phyloP scores from a whole-genome alignment of 2,329 filamentous ascomycete species.

The Trichophyton mentagrophytes region DNA sequence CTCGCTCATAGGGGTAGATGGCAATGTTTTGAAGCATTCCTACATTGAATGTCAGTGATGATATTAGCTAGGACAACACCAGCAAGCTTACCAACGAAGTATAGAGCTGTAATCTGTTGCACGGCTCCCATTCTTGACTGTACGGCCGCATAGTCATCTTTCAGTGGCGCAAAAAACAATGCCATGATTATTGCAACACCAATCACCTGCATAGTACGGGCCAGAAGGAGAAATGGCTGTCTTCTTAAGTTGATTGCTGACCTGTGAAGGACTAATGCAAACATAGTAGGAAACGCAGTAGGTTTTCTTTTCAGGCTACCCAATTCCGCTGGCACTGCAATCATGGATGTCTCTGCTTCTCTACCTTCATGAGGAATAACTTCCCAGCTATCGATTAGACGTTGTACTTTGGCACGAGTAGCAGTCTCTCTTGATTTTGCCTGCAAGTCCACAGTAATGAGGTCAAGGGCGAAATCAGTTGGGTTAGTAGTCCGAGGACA shows the following conservation, averaged over 20 bases:
- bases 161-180: conserved; percentile 59
- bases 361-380: conserved; percentile 14
- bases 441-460: conserved; percentile 64
- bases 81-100: conserved; percentile 25
- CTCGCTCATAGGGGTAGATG: conserved; percentile 57
- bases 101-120: conserved; percentile 52
- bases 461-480: conserved; percentile 63
- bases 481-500: conserved; percentile 62
- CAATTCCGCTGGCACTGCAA: conserved; percentile 58
- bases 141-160: conserved; percentile 55
- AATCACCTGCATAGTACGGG: conserved; percentile 54
- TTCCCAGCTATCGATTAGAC: conserved; percentile 49
- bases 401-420: conserved; percentile 49
- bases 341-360: conserved; percentile 25
- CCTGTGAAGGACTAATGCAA: conserved; percentile 55
- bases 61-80: neutral
- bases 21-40: conserved; percentile 72
- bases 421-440: conserved; percentile 49
- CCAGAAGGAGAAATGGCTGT: conserved; percentile 51
- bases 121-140: conserved; percentile 64
- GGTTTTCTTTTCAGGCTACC: conserved; percentile 54
- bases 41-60: conserved; percentile 14
- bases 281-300: conserved; percentile 48
- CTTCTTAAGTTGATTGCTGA: conserved; percentile 56
- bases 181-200: conserved; percentile 51